phyloP scores from a whole-genome alignment of 2,329 filamentous ascomycete genomes.

The Exophiala oligosperma region DNA sequence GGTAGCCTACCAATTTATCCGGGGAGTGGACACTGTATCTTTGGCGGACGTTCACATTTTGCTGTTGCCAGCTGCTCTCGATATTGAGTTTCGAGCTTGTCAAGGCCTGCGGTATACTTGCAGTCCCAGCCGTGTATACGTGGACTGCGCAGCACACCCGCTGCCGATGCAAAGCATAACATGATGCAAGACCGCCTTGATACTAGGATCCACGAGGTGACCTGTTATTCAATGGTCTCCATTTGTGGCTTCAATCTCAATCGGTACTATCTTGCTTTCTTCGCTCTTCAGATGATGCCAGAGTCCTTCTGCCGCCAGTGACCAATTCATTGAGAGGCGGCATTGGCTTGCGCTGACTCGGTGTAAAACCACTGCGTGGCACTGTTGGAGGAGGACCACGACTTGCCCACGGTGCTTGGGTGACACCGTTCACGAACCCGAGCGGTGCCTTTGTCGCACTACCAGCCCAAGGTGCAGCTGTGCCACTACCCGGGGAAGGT shows the following conservation, averaged over 20 bases:
- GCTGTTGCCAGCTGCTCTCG: no score
- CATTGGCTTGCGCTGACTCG: conserved; percentile 8
- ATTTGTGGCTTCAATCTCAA: background rate
- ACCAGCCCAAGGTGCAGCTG: conserved; percentile 30
- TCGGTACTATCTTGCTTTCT: background rate
- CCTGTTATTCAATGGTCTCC: background rate
- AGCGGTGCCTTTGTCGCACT: conserved; percentile 16
- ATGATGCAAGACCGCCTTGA: no score
- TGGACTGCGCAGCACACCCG: no score
- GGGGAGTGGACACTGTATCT: background rate
- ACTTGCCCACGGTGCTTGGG: conserved; percentile 30
- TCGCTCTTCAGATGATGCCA: background rate
- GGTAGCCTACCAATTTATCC: conserved; percentile 1
- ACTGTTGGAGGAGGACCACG: conserved; percentile 19
- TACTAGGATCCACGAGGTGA: no score
- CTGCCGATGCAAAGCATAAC: no score
- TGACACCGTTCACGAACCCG: conserved; percentile 30
- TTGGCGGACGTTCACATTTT: no score
- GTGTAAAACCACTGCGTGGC: conserved; percentile 7
- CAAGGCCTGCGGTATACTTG: no score
- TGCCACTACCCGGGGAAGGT: conserved; percentile 9
- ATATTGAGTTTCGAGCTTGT: no score
- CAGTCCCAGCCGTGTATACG: no score
- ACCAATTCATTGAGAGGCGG: conserved; percentile 13
- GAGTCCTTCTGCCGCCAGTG: background rate